phyloP scores from a whole-genome alignment of 345 rosid genomes.

The Populus euphratica region DNA sequence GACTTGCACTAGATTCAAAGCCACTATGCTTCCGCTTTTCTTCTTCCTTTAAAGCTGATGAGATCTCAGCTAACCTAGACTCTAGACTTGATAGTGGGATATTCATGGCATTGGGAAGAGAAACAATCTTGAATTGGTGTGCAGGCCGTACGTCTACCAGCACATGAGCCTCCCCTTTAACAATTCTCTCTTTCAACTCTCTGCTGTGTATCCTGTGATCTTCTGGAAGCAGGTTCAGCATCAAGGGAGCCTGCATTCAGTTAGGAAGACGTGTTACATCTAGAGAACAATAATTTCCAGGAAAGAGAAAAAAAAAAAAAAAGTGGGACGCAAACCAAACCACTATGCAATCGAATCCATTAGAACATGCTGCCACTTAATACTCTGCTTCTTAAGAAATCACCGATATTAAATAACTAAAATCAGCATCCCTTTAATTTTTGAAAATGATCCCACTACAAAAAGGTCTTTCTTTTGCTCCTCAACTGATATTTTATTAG shows the following conservation, averaged over 20 bases:
- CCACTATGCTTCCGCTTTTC: conserved; percentile 23
- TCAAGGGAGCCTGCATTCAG: conserved; percentile 49
- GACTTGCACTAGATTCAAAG: conserved; percentile 29
- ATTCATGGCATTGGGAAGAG: conserved; percentile 72
- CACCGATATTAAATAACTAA: too few species aligned
- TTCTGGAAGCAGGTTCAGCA: conserved; percentile 46
- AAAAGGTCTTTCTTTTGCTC: too few species aligned
- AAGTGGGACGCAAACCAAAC: too few species aligned
- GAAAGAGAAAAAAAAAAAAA: too few species aligned
- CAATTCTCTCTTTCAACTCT: conserved; percentile 49
- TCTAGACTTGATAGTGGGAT: conserved; percentile 67
- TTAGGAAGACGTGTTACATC: background rate
- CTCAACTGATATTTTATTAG: too few species aligned
- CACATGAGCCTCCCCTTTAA: conserved; percentile 44
- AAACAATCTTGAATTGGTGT: conserved; percentile 79
- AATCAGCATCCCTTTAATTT: too few species aligned
- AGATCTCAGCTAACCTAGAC: conserved; percentile 55
- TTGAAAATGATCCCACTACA: too few species aligned
- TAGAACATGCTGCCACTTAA: too few species aligned
- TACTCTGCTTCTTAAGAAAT: too few species aligned
- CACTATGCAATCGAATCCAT: too few species aligned
- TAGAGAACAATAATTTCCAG: too few species aligned
- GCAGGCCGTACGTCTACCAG: conserved; percentile 84
- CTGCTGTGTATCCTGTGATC: conserved; percentile 67
- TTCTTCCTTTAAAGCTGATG: conserved; percentile 52